These are phyloP conservation scores for Lentinula sp. DNA, from an alignment of 768 basidiomycete species.

Conservation along the genomic window DNA sequence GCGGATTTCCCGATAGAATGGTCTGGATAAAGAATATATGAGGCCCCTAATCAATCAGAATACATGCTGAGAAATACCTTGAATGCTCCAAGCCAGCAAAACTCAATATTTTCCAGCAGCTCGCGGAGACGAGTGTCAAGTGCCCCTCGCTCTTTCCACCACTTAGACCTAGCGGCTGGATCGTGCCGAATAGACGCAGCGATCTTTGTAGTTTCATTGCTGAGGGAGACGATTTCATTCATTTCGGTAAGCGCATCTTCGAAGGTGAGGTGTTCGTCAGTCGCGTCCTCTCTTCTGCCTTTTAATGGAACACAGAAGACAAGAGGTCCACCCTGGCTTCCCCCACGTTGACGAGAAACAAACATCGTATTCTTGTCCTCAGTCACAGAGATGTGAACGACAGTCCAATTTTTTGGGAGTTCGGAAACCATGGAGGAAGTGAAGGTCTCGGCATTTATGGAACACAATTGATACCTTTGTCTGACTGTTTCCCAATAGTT, in stretches of 20 bases:
- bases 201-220: constrained; percentile 67
- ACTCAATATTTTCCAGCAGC: constrained; percentile 82
- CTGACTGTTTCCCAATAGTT: constrained; percentile 61
- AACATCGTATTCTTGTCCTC: constrained; percentile 82
- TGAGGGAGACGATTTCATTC: constrained; percentile 70
- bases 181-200: constrained; percentile 72
- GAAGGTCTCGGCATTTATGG: constrained; percentile 33
- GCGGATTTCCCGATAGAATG: constrained; percentile 47
- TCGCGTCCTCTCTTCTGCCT: constrained; percentile 64
- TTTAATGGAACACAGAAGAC: constrained; percentile 89
- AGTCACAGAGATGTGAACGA: constrained; percentile 78
- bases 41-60: background rate
- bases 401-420: constrained; percentile 76
- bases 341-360: constrained; percentile 68
- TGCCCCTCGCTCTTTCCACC: constrained; percentile 80
- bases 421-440: constrained; percentile 32
- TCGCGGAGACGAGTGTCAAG: constrained; percentile 75
- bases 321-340: constrained; percentile 42
- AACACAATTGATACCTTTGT: constrained; percentile 44
- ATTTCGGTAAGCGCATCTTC: constrained; percentile 71
- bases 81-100: constrained; percentile 96
- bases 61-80: constrained; percentile 51
- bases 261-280: constrained; percentile 68
- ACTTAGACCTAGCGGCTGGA: constrained; percentile 55
- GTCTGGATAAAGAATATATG: constrained; percentile 34